phyloP scores from a whole-genome alignment of 78 protist genomes.

The Cyanophora paradoxa region DNA sequence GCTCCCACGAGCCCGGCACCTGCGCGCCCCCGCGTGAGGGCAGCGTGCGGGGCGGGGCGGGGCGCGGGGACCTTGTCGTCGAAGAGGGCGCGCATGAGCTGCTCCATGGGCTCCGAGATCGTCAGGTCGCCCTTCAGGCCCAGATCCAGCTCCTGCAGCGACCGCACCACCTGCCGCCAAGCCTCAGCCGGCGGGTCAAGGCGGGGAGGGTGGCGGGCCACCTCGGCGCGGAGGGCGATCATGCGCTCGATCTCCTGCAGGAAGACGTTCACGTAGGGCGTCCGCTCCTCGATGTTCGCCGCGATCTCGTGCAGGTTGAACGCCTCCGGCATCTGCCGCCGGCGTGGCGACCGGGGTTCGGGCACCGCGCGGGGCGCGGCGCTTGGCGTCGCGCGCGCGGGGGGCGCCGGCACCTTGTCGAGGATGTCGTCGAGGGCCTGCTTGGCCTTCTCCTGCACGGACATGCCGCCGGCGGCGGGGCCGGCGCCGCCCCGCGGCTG shows the following conservation, averaged over 20 bases:
- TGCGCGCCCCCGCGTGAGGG: too few relatives aligned
- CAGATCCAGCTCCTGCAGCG: slow-evolving; percentile 40
- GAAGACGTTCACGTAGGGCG: slow-evolving; percentile 37
- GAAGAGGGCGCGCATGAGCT: slow-evolving; percentile 29
- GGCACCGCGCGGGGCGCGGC: background rate
- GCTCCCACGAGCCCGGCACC: slow-evolving; percentile 47
- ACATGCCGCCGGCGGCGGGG: slow-evolving; percentile 15
- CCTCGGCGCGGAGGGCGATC: slow-evolving; percentile 25
- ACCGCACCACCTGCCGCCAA: too few relatives aligned
- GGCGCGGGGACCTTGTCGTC: slow-evolving; percentile 37
- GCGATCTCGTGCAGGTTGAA: slow-evolving; percentile 14
- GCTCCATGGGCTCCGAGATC: slow-evolving; percentile 51
- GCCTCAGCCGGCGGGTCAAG: too few relatives aligned
- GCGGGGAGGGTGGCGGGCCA: too few relatives aligned
- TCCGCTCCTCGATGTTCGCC: background rate
- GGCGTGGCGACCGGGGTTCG: background rate
- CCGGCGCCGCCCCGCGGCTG: slow-evolving; percentile 47
- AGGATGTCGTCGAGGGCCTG: slow-evolving; percentile 29
- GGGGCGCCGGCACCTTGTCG: slow-evolving; percentile 24
- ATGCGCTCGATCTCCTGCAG: slow-evolving; percentile 51
- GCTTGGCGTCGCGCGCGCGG: background rate
- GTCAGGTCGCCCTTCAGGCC: slow-evolving; percentile 69
- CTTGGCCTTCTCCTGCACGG: slow-evolving; percentile 28
- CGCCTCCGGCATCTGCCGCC: slow-evolving; percentile 4
- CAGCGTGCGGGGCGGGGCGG: too few relatives aligned